phyloP scores from a whole-genome alignment of 108 stramenopile species.

The Seminavis robusta region DNA sequence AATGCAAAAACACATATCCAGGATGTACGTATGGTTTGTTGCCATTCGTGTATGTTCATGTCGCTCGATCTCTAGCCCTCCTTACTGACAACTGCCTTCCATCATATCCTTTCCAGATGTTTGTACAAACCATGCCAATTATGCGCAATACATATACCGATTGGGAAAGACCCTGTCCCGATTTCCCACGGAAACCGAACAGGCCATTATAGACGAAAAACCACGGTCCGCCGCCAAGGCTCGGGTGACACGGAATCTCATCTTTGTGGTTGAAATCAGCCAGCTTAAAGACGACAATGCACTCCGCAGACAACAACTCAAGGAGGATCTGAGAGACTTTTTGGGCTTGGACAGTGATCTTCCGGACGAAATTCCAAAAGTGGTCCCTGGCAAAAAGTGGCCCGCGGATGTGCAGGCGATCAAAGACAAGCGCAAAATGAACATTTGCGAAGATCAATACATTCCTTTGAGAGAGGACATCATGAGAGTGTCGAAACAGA shows the following conservation, averaged over 20 bases:
- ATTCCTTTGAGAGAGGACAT: constrained; percentile 8
- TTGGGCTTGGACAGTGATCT: constrained; percentile 6
- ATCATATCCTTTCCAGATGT: too few species aligned
- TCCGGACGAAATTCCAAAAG: background rate
- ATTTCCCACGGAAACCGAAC: background rate
- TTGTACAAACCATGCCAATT: constrained; percentile 2
- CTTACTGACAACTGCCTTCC: background rate
- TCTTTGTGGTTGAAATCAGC: constrained; percentile 41
- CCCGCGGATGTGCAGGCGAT: too few species aligned
- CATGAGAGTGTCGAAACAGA: constrained; percentile 10
- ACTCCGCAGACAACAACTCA: background rate
- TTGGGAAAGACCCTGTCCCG: background rate
- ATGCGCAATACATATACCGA: background rate
- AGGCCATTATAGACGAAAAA: background rate
- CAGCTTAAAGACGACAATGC: constrained; percentile 25
- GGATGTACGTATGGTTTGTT: too few species aligned
- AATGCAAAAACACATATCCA: too few species aligned
- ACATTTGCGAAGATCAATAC: constrained; percentile 34
- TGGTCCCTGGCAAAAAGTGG: background rate
- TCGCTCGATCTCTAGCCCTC: too few species aligned
- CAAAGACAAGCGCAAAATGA: too few species aligned
- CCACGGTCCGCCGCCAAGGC: background rate
- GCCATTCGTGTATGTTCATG: too few species aligned
- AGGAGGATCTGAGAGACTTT: constrained; percentile 14
- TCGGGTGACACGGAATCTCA: constrained; percentile 14